Evolutionary conservation across 2,329 filamentous ascomycete genomes (phyloP).

Genomic region (Phaeosphaeriaceae sp.): DNA sequence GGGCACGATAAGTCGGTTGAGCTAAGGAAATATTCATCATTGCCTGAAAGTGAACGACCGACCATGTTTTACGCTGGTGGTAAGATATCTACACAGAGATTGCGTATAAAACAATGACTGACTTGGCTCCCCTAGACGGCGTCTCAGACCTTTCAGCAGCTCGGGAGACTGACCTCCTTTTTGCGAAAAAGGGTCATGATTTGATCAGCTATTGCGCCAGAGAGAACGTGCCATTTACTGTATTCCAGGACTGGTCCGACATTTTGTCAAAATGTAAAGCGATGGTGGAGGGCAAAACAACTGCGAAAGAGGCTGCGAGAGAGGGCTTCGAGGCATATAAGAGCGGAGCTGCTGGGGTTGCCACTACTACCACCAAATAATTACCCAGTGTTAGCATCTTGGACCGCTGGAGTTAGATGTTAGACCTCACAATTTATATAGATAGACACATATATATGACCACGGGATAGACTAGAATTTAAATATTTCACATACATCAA

Average conservation of each 20-base stretch:
- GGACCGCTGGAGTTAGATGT: too few species aligned
- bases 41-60: conserved; percentile 73
- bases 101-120: conserved; percentile 74
- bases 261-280: conserved; percentile 79
- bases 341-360: conserved; percentile 50
- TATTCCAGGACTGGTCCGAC: conserved; percentile 82
- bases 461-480: conserved; percentile 20
- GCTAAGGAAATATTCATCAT: conserved; percentile 81
- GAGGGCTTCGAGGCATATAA: conserved; percentile 57
- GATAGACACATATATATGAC: conserved; percentile 11
- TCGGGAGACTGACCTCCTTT: conserved; percentile 88
- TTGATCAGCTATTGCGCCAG: conserved; percentile 85
- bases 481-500: too few species aligned
- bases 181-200: conserved; percentile 91
- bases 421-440: not conserved
- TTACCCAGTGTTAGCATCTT: too few species aligned
- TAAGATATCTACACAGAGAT: conserved; percentile 55
- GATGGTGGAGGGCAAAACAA: conserved; percentile 73
- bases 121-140: conserved; percentile 9
- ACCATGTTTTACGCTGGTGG: conserved; percentile 87
- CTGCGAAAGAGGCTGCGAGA: conserved; percentile 71
- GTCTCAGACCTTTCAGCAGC: conserved; percentile 65
- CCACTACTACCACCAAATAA: conserved; percentile 24
- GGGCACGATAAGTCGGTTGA: conserved; percentile 98
- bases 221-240: conserved; percentile 84